A percentile compares a stretch with the other conserved stretches of the same genome.
These are phyloP conservation scores for Apiospora sp. DNA, from an alignment of 2,329 filamentous ascomycete genomes.

Conservation along the genomic window DNA sequence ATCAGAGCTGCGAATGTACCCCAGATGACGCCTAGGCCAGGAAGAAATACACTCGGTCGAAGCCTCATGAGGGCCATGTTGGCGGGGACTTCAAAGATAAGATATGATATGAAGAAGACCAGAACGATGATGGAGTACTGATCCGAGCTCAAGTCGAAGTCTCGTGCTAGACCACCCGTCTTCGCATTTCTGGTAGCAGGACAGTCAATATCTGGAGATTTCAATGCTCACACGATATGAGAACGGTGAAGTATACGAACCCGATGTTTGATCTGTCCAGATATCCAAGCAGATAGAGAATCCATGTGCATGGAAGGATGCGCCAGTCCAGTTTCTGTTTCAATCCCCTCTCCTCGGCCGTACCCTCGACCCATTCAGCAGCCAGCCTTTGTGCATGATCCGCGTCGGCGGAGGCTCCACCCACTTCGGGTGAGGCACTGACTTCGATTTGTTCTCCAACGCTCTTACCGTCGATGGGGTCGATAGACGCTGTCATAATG, in stretches of 20 bases:
- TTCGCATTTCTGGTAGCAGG: constrained; percentile 32
- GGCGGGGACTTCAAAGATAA: constrained; percentile 36
- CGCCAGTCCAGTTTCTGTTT: constrained; percentile 28
- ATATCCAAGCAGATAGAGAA: constrained; percentile 34
- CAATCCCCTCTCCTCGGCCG: constrained; percentile 25
- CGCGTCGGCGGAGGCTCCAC: not conserved
- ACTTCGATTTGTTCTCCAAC: not conserved
- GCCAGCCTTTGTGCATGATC: constrained; percentile 24
- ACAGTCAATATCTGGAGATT: not conserved
- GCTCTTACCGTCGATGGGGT: not conserved
- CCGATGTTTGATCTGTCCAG: constrained; percentile 35
- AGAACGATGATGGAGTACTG: constrained; percentile 41
- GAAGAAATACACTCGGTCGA: constrained; percentile 36
- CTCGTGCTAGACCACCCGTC: constrained; percentile 34
- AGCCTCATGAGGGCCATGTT: constrained; percentile 38
- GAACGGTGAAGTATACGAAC: constrained; percentile 22
- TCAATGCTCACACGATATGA: not conserved
- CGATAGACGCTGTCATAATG: not conserved
- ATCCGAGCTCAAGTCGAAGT: constrained; percentile 33
- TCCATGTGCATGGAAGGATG: constrained; percentile 32
- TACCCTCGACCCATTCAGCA: constrained; percentile 22
- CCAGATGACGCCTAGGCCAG: constrained; percentile 35
- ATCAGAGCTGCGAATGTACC: constrained; percentile 35
- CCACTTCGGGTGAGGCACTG: not conserved
- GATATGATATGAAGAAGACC: constrained; percentile 40